A percentile compares a stretch with the other conserved stretches of the same genome.
phyloP scores from a whole-genome alignment of 2,329 filamentous ascomycete species.

The Fusarium keratoplasticum region DNA sequence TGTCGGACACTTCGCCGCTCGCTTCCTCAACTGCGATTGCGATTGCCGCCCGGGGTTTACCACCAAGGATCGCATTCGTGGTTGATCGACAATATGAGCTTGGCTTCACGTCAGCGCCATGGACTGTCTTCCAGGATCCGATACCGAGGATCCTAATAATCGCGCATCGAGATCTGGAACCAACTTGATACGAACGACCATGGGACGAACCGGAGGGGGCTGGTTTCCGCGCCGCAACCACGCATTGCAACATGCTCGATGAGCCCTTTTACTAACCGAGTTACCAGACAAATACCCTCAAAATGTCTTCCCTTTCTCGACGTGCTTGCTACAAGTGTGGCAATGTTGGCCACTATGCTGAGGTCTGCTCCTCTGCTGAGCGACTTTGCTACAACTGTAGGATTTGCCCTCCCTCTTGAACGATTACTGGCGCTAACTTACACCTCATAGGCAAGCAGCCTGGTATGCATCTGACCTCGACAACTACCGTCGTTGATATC shows the following conservation, averaged over 20 bases:
- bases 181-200: neutral
- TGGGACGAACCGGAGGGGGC: neutral
- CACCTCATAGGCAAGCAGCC: constrained; percentile 78
- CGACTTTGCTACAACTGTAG: constrained; percentile 99
- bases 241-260: neutral
- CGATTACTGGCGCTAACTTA: constrained; percentile 33
- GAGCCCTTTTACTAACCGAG: constrained; percentile 14
- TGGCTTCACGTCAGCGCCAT: neutral
- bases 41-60: neutral
- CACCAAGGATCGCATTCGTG: neutral
- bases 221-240: constrained; percentile 3
- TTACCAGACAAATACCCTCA: constrained; percentile 44
- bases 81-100: neutral
- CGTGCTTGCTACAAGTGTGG: constrained; percentile 87
- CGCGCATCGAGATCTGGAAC: neutral
- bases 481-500: neutral
- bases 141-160: neutral
- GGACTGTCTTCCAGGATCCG: neutral
- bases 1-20: neutral
- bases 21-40: neutral
- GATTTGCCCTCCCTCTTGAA: neutral
- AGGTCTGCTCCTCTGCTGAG: constrained; percentile 98
- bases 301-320: constrained; percentile 84
- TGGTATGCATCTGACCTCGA: constrained; percentile 55
- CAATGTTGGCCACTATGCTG: constrained; percentile 83